Evolutionary conservation across 164 flowering plant species (phyloP).

Genomic region (Protea cynaroides): DNA sequence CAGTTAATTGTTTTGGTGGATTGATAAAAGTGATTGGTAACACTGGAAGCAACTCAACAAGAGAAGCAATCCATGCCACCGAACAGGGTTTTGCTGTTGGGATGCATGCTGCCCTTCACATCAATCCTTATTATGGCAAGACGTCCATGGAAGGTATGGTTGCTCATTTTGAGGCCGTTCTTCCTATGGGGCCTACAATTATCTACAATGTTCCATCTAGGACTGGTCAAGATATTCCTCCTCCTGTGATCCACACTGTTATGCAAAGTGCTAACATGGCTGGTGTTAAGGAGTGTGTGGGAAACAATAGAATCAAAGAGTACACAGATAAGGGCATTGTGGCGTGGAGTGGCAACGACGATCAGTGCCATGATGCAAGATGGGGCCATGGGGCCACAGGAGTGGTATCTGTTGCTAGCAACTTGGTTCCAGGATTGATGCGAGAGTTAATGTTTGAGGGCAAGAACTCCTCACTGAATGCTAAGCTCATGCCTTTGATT

Average conservation of each 20-base stretch:
- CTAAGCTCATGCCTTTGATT: constrained; percentile 61
- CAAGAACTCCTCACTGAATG: constrained; percentile 42
- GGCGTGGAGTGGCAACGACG: constrained; percentile 90
- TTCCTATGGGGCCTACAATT: constrained; percentile 23
- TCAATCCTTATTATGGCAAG: constrained; percentile 20
- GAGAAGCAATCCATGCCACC: constrained; percentile 92
- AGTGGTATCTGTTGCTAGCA: constrained; percentile 75
- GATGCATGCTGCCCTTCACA: constrained; percentile 66
- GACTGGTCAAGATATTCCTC: constrained; percentile 31
- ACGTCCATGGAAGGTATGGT: constrained; percentile 75
- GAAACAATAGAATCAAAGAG: constrained; percentile 55
- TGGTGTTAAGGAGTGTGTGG: constrained; percentile 21
- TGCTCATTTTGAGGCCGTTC: constrained; percentile 64
- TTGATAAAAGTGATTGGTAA: constrained; percentile 27
- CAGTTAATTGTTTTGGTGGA: constrained; percentile 44
- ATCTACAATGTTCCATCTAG: no score
- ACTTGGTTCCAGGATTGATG: constrained; percentile 79
- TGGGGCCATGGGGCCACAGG: constrained; percentile 79
- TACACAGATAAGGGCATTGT: constrained; percentile 54
- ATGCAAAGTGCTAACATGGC: constrained; percentile 58
- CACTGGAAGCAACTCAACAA: background rate
- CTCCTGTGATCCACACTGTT: constrained; percentile 43
- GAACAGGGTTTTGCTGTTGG: constrained; percentile 52
- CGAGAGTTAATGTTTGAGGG: constrained; percentile 60
- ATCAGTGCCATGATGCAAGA: constrained; percentile 79